phyloP scores from a whole-genome alignment of 306 rosid genomes.

The Bauhinia variegata region DNA sequence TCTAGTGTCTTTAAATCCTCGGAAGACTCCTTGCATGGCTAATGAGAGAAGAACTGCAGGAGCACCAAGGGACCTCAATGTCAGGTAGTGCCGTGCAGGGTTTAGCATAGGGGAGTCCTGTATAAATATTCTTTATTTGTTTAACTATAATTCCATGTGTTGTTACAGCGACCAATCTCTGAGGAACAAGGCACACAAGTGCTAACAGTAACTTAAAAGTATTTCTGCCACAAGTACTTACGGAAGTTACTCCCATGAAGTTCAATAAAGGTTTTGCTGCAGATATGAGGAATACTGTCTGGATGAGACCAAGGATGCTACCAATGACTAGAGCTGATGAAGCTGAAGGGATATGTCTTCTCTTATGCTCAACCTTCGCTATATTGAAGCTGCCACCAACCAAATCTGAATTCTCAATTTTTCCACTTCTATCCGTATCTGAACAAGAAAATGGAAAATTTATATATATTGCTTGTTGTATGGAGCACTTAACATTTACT shows the following conservation, averaged over 20 bases:
- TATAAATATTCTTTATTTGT: constrained; percentile 19
- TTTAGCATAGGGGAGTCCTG: constrained; percentile 88
- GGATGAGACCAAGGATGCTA: constrained; percentile 77
- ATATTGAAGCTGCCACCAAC: constrained; percentile 45
- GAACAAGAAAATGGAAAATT: constrained; percentile 29
- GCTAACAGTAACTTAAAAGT: constrained; percentile 8
- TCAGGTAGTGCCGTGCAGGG: constrained; percentile 77
- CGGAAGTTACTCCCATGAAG: constrained; percentile 88
- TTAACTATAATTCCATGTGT: constrained; percentile 14
- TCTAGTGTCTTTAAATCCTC: constrained; percentile 92
- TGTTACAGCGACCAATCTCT: constrained; percentile 16
- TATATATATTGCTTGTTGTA: no score
- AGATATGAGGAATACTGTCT: constrained; percentile 74
- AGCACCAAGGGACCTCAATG: constrained; percentile 90
- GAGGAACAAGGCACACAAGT: constrained; percentile 26
- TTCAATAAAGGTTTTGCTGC: constrained; percentile 80
- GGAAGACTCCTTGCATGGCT: constrained; percentile 95
- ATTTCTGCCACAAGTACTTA: constrained; percentile 43
- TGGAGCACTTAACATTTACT: background rate
- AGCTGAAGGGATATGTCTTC: constrained; percentile 87
- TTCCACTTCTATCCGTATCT: constrained; percentile 50
- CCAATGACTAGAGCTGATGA: constrained; percentile 88
- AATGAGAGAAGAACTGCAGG: constrained; percentile 95
- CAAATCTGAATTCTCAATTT: constrained; percentile 42
- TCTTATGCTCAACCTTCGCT: constrained; percentile 42